These are phyloP conservation scores for Arabidopsis suecica DNA, from an alignment of 345 rosid genomes.

Conservation along the genomic window DNA sequence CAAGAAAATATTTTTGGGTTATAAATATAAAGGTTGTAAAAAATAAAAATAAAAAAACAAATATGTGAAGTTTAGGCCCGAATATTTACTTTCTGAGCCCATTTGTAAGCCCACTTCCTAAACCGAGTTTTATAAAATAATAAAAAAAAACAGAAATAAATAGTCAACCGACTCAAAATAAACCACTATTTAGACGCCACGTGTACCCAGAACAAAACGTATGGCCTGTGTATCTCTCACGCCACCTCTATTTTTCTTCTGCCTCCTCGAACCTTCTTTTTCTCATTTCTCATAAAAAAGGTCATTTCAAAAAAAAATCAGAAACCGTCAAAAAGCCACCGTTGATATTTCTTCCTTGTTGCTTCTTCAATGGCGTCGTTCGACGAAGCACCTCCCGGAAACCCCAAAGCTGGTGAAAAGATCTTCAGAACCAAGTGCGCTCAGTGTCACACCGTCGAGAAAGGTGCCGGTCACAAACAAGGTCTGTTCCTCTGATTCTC, in stretches of 20 bases:
- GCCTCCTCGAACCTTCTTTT: conserved; percentile 19
- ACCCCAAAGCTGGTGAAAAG: conserved; percentile 77
- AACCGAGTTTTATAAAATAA: neutral
- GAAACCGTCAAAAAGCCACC: conserved; percentile 13
- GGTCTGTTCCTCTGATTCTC: conserved; percentile 46
- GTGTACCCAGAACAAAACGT: conserved; percentile 1
- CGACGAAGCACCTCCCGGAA: conserved; percentile 83
- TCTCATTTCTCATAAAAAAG: neutral
- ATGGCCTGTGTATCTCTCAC: conserved; percentile 32
- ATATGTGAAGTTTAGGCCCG: neutral
- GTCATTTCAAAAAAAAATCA: neutral
- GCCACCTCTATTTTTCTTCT: conserved; percentile 17
- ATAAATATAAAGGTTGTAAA: too few species aligned
- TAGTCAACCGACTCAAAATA: conserved; percentile 18
- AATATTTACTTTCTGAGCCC: neutral
- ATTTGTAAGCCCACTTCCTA: neutral
- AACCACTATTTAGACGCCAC: conserved; percentile 12
- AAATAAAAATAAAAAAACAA: neutral
- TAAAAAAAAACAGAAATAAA: neutral
- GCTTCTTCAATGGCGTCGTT: conserved; percentile 71
- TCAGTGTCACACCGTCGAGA: conserved; percentile 72
- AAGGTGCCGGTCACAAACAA: conserved; percentile 98
- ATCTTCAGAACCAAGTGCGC: conserved; percentile 78
- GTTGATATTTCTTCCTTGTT: neutral
- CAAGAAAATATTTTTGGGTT: too few species aligned